A percentile compares a stretch with the other conserved stretches of the same genome.
Evolutionary conservation across 2,329 filamentous ascomycete genomes (phyloP).

Genomic region (Colletotrichum sp.): DNA sequence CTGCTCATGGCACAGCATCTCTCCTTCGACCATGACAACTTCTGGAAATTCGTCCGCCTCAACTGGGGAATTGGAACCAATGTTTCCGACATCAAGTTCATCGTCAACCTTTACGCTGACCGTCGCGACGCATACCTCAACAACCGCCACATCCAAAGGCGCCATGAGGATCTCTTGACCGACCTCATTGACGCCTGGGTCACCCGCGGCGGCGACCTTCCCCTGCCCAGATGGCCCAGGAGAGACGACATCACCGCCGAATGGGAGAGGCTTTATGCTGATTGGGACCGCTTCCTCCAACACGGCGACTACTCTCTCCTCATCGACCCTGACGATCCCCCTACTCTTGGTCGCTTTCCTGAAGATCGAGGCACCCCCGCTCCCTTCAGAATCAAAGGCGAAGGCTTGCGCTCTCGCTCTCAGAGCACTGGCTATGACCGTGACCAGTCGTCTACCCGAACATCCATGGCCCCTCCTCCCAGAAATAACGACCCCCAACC

Average conservation of each 20-base stretch:
- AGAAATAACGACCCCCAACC: neutral
- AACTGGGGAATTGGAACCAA: neutral
- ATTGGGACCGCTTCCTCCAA: neutral
- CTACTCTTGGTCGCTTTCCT: neutral
- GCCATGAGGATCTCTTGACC: neutral
- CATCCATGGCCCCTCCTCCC: neutral
- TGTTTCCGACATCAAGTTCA: neutral
- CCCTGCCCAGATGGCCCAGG: neutral
- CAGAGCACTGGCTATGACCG: neutral
- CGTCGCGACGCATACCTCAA: neutral
- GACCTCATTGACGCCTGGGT: slow-evolving; percentile 14
- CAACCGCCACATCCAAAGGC: neutral
- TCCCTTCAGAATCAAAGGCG: neutral
- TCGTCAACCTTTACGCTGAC: neutral
- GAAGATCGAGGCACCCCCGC: neutral
- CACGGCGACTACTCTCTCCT: neutral
- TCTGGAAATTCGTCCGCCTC: neutral
- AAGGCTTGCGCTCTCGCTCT: neutral
- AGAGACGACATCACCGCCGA: neutral
- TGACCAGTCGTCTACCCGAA: neutral
- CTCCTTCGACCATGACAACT: neutral
- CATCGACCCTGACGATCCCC: neutral
- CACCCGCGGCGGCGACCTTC: neutral
- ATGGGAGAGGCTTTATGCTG: neutral
- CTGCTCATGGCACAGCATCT: neutral